Base-by-base conservation (phyloP, 768 basidiomycete species). In the Amanita rubescens region DNA sequence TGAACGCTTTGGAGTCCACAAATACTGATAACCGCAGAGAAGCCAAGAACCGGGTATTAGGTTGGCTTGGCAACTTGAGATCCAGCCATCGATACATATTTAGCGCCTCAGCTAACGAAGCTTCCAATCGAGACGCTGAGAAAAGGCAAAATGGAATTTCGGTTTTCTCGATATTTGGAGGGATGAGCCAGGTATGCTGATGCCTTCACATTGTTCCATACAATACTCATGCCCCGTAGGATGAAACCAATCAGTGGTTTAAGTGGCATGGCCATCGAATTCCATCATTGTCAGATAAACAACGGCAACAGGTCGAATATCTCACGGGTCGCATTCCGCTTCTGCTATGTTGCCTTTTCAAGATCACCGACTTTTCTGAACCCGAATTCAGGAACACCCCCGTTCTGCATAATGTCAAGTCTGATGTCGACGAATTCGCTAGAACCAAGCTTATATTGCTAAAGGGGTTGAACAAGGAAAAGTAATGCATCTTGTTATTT, bases 71-170 rank as follows among this genome's bases (percentile, higher is more conserved):
- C 14, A 15, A 15, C 32, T 38, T 58, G 45, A 55, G 45, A 22
- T 51, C 30, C 24, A 14, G 39, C 1, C 49, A 56, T 41, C 39
- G 44, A 19, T 56, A 52, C 41, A 58, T 58, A 52, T 56, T 52
- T 51, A 58, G 57, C 38, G 55, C 57, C 25, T 58, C 57, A 11
- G 57, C 55, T 43, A 58, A 58, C 25, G 49, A 58, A 56, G n/a
- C 33, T 35, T 52, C 55, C 33, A 52, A 53, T 53, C 50, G 34
- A 56, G 55, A 52, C 0, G 55, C 55, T 46, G 8, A 51, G 15
- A 49, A 22, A 50, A 58, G 56, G 55, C 57, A 58, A 51, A 53
- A 32, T 49, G 45, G 46, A 47, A 56, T 47, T 53, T 30, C 45
- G 42, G 55, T 56, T 42, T 20, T 58, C 34, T 37, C 17, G 32